A percentile compares a stretch with the other conserved stretches of the same genome.
Conservation (phyloP, 805 yeast genomes). For the Candida tammaniensis region DNA sequence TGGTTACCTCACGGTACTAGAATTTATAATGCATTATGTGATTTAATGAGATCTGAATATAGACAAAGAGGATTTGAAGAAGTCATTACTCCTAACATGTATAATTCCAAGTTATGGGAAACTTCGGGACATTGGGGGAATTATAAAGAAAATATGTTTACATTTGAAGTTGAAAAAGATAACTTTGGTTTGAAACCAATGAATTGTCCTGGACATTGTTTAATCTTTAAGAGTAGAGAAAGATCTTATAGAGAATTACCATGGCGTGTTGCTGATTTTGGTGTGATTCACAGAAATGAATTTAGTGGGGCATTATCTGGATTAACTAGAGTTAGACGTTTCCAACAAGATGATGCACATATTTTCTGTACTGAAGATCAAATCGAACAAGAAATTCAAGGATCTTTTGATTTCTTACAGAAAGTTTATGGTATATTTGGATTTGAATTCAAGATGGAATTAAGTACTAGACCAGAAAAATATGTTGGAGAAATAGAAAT, state of each 20-base stretch:
- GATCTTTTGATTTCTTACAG: conserved; percentile 81
- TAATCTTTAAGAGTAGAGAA: conserved; percentile 87
- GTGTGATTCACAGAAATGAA: conserved; percentile 96
- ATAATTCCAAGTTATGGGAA: conserved; percentile 96
- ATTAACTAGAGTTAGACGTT: conserved; percentile 95
- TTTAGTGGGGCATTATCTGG: conserved; percentile 89
- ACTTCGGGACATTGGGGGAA: conserved; percentile 99
- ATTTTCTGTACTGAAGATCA: conserved; percentile 93
- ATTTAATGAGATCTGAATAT: conserved; percentile 79
- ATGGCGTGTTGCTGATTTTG: conserved; percentile 98
- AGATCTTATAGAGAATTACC: conserved; percentile 96
- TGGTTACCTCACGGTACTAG: conserved; percentile 99
- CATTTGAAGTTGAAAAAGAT: conserved; percentile 96
- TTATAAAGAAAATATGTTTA: conserved; percentile 96
- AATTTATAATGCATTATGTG: conserved; percentile 85
- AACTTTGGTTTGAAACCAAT: conserved; percentile 91
- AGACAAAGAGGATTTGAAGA: conserved; percentile 94
- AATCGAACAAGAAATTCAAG: conserved; percentile 80
- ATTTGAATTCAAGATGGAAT: conserved; percentile 93
- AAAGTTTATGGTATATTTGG: conserved; percentile 89
- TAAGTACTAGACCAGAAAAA: conserved; percentile 96
- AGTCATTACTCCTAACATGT: conserved; percentile 99
- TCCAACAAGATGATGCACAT: conserved; percentile 99
- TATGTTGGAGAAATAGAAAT: conserved; percentile 91
- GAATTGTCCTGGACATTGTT: conserved; percentile 92